Percentiles rank a stretch among this genome's conserved stretches.
Evolutionary conservation across 2,329 filamentous ascomycete genomes (phyloP).

Genomic region (Teratosphaeria pseudoeucalypti): DNA sequence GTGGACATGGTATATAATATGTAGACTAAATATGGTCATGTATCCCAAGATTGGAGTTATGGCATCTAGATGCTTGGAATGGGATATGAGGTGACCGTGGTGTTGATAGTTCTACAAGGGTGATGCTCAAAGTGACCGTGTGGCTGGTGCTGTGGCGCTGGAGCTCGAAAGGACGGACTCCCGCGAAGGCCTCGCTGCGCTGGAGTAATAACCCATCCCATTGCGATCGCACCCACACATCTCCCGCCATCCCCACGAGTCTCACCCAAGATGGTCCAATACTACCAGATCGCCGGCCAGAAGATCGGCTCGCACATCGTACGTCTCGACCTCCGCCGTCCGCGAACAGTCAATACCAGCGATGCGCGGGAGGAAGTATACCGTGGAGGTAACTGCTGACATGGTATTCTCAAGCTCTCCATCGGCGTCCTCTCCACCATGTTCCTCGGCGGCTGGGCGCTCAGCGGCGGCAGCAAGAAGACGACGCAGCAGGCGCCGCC

Average conservation of each 20-base stretch:
- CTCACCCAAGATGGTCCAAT: slow-evolving; percentile 36
- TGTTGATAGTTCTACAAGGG: not conserved
- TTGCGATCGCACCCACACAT: not conserved
- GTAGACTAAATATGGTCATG: not conserved
- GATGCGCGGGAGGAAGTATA: not conserved
- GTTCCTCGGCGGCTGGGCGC: slow-evolving; percentile 34
- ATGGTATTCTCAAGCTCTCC: slow-evolving; percentile 40
- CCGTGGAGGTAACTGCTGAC: not conserved
- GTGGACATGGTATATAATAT: slow-evolving; percentile 2
- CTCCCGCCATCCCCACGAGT: not conserved
- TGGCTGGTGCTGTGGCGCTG: not conserved
- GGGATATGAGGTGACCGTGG: not conserved
- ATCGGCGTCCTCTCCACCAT: slow-evolving; percentile 46
- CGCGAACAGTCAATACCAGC: not conserved
- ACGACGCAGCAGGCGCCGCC: slow-evolving; percentile 42
- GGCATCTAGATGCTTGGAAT: not conserved
- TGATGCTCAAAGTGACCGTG: not conserved
- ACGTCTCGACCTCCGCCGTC: slow-evolving; percentile 21
- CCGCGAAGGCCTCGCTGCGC: not conserved
- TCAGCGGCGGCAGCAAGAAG: slow-evolving; percentile 38
- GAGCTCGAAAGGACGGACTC: not conserved
- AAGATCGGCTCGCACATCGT: slow-evolving; percentile 46
- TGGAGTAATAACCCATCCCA: not conserved
- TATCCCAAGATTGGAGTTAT: not conserved
- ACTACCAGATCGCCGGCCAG: slow-evolving; percentile 42